Conservation (phyloP, 306 rosid species). For the Inga oerstediana region DNA sequence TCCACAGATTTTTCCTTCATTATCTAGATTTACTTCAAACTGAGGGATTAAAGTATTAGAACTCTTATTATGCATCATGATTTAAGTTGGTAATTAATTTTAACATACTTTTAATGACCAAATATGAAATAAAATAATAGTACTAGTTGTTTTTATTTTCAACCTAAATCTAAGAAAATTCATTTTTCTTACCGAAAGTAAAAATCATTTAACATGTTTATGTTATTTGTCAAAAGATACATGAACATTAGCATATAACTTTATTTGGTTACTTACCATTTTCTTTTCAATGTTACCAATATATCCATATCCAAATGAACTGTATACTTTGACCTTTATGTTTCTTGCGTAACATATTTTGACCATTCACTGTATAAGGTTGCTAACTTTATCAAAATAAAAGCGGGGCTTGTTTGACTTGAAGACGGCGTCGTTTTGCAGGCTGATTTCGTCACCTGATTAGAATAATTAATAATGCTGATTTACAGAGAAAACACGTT, state of each 20-base stretch:
- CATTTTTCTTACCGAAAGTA: no score
- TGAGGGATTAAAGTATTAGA: no score
- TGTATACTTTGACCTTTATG: not conserved
- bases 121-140: no score
- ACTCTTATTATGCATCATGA: not conserved
- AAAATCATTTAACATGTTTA: no score
- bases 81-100: no score
- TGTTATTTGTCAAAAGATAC: not conserved
- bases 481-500: not conserved
- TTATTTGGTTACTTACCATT: not conserved
- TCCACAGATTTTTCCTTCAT: no score
- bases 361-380: not conserved
- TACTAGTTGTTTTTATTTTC: not conserved
- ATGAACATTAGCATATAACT: not conserved
- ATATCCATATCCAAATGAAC: not conserved
- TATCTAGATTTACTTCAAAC: no score
- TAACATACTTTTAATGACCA: no score
- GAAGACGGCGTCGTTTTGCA: not conserved
- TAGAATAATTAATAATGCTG: not conserved
- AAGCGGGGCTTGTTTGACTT: not conserved
- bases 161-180: not conserved
- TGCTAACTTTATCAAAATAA: not conserved
- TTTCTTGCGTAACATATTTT: not conserved
- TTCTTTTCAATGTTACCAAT: not conserved
- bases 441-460: not conserved